Conservation (phyloP, 352 stramenopile genomes). For the Phytopythium delawarense region DNA sequence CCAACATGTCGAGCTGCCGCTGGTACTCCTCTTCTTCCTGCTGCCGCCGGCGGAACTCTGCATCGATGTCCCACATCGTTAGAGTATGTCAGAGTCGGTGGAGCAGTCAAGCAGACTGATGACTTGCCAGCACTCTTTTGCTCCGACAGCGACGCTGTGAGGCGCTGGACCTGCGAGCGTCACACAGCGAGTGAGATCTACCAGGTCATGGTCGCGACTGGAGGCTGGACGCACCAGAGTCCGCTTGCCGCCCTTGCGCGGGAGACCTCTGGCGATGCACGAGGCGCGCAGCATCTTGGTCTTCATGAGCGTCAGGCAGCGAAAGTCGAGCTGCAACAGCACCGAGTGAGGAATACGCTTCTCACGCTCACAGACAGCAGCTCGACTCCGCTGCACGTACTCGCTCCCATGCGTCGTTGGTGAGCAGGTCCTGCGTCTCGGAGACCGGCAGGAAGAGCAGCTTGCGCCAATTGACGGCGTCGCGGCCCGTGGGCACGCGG, state of each 20-base stretch:
- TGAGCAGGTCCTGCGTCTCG: constrained; percentile 68
- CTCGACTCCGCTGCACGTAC: constrained; percentile 18
- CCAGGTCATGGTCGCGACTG: neutral
- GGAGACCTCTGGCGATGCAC: constrained; percentile 60
- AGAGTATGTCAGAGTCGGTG: neutral
- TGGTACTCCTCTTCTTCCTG: constrained; percentile 69
- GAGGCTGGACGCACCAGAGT: constrained; percentile 24
- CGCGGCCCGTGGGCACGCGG: constrained; percentile 58
- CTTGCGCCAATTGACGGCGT: constrained; percentile 79
- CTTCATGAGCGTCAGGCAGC: constrained; percentile 81
- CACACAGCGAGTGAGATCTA: neutral
- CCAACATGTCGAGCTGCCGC: constrained; percentile 72
- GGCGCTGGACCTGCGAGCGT: constrained; percentile 28
- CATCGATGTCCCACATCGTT: neutral
- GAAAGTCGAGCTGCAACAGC: constrained; percentile 53
- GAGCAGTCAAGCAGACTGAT: neutral
- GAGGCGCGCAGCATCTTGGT: constrained; percentile 78
- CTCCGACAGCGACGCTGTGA: constrained; percentile 54
- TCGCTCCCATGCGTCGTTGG: constrained; percentile 60
- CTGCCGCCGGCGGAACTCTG: constrained; percentile 55
- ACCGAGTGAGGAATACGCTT: neutral
- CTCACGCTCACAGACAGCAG: neutral
- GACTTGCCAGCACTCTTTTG: constrained; percentile 50
- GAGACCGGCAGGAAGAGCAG: constrained; percentile 66
- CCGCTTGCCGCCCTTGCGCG: constrained; percentile 63